Conservation (phyloP, 139 green algal genomes). For the Ettlia oleoabundans region DNA sequence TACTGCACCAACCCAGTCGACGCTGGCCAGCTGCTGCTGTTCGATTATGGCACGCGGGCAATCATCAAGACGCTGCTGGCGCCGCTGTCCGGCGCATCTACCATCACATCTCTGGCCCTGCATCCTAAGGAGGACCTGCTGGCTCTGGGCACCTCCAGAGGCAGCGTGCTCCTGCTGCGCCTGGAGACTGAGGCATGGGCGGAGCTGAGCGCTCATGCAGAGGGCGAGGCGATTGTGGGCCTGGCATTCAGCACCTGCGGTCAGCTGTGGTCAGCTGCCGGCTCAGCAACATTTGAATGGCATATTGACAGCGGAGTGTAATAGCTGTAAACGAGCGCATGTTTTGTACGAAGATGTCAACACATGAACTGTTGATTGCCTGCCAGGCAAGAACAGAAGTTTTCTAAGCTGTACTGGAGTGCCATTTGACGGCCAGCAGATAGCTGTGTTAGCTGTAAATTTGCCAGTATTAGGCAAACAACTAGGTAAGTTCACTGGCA, state of each 20-base stretch:
- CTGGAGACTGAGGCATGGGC: conserved; percentile 29
- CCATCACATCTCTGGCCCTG: conserved; percentile 20
- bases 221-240: background rate
- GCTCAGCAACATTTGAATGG: conserved; percentile 10
- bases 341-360: no score
- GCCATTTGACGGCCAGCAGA: no score
- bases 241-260: conserved; percentile 28
- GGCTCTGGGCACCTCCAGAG: conserved; percentile 9
- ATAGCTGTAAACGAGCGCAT: no score
- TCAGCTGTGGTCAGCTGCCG: conserved; percentile 1
- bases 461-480: no score
- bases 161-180: conserved; percentile 30
- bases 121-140: conserved; percentile 9
- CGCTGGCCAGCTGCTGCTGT: conserved; percentile 1
- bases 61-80: conserved; percentile 28
- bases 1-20: conserved; percentile 1
- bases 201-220: conserved; percentile 16
- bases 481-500: no score
- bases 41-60: background rate
- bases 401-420: no score
- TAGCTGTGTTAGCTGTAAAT: no score
- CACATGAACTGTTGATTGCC: no score
- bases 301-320: no score
- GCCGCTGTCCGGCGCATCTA: background rate
- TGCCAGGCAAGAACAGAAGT: no score